phyloP scores from a whole-genome alignment of 495 filamentous ascomycete species.

The Chaetomium fimeti region DNA sequence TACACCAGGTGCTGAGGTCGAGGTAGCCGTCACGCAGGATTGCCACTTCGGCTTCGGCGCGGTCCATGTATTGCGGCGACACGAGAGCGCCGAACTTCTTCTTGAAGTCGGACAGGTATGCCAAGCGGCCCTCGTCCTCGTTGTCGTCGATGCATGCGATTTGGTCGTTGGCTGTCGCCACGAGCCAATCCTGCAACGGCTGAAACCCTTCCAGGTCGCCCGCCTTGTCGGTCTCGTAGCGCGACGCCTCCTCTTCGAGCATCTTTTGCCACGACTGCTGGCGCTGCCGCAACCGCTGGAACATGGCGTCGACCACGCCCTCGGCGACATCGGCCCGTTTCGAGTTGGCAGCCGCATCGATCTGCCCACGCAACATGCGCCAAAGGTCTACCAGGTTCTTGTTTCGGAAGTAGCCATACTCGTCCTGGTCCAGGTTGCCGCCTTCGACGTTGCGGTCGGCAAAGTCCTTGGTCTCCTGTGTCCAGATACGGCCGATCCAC shows the following conservation, averaged over 20 bases:
- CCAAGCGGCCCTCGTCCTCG: constrained; percentile 64
- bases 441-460: constrained; percentile 68
- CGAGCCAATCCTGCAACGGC: constrained; percentile 84
- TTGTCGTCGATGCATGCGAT: constrained; percentile 94
- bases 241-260: constrained; percentile 79
- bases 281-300: constrained; percentile 74
- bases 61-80: constrained; percentile 72
- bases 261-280: constrained; percentile 83
- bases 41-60: constrained; percentile 67
- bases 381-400: constrained; percentile 91
- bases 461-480: constrained; percentile 75
- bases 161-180: constrained; percentile 97
- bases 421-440: constrained; percentile 74
- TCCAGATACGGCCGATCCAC: constrained; percentile 92
- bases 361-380: constrained; percentile 93
- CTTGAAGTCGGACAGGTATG: constrained; percentile 79
- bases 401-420: constrained; percentile 83
- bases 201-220: constrained; percentile 76
- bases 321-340: constrained; percentile 83
- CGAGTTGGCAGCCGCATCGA: constrained; percentile 74
- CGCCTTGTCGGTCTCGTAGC: constrained; percentile 60
- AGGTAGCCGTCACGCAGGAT: constrained; percentile 84
- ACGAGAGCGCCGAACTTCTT: constrained; percentile 75
- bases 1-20: constrained; percentile 86
- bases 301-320: constrained; percentile 92